These are phyloP conservation scores for Quercus dentata DNA, from an alignment of 306 rosid genomes.

Conservation along the genomic window DNA sequence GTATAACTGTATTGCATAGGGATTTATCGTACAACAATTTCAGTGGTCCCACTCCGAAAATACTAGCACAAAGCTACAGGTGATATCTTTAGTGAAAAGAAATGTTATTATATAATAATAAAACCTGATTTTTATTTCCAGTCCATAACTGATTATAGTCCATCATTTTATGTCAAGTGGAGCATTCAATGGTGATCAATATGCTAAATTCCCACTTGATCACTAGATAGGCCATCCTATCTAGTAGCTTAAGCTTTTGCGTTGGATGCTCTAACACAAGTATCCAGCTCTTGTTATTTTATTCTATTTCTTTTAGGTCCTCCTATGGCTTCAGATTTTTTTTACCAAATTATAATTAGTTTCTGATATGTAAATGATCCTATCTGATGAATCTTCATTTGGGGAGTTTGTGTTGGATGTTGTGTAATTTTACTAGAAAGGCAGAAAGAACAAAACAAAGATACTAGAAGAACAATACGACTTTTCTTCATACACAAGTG, in stretches of 20 bases:
- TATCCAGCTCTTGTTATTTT: not conserved
- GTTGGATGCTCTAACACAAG: not conserved
- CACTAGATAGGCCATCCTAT: not conserved
- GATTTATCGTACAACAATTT: slow-evolving; percentile 91
- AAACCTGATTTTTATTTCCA: not conserved
- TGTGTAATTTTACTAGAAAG: not conserved
- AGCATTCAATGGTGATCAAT: not conserved
- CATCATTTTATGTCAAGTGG: not conserved
- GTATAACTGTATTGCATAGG: slow-evolving; percentile 35
- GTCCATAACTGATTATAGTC: not conserved
- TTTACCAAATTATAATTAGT: not conserved
- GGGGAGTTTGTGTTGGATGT: not conserved
- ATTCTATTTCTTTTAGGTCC: not conserved
- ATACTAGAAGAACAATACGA: not conserved
- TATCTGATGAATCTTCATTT: not conserved
- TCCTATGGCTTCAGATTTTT: not conserved
- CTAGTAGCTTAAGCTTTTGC: not conserved
- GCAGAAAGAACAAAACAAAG: not conserved
- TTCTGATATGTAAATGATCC: not conserved
- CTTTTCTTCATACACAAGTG: not conserved
- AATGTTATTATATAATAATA: not conserved
- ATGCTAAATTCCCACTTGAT: not conserved
- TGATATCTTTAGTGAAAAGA: slow-evolving; percentile 34
- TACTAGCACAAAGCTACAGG: slow-evolving; percentile 90
- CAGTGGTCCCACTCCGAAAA: slow-evolving; percentile 86